Evolutionary conservation across 192 early-diverging fungal species (phyloP).

Genomic region (Allomyces macrogynus): DNA sequence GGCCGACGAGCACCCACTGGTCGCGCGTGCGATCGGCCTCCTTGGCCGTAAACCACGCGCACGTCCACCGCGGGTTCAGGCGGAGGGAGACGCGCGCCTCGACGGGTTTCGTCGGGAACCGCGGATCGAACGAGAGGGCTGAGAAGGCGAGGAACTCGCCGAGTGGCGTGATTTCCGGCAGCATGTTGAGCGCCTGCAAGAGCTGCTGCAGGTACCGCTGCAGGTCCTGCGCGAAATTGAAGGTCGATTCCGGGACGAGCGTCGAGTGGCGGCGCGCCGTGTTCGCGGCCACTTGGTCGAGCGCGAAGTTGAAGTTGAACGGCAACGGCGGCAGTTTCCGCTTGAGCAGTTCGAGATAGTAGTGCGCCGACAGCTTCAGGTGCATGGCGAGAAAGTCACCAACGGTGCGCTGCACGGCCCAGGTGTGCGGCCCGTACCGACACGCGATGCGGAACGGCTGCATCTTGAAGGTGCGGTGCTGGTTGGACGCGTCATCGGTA

Average conservation of each 20-base stretch:
- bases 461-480: too few species aligned
- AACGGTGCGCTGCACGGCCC: conserved; percentile 43
- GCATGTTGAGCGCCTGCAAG: conserved; percentile 33
- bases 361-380: conserved; percentile 19
- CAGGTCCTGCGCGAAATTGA: conserved; percentile 31
- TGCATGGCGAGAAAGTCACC: conserved; percentile 46
- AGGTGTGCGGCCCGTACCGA: conserved; percentile 57
- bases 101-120: conserved; percentile 23
- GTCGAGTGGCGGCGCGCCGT: conserved; percentile 7
- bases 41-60: not conserved
- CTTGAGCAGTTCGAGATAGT: not conserved
- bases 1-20: too few species aligned
- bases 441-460: conserved; percentile 40
- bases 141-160: conserved; percentile 58
- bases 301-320: conserved; percentile 1
- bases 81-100: conserved; percentile 14
- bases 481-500: too few species aligned
- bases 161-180: conserved; percentile 31
- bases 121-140: conserved; percentile 34
- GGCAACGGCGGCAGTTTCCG: not conserved
- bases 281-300: conserved; percentile 10
- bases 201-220: conserved; percentile 38
- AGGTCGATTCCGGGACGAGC: conserved; percentile 18
- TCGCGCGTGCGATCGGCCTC: too few species aligned
- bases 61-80: conserved; percentile 23